These are phyloP conservation scores for Cryptosporidium ryanae DNA, from an alignment of 169 alveolate genomes.

Conservation along the genomic window DNA sequence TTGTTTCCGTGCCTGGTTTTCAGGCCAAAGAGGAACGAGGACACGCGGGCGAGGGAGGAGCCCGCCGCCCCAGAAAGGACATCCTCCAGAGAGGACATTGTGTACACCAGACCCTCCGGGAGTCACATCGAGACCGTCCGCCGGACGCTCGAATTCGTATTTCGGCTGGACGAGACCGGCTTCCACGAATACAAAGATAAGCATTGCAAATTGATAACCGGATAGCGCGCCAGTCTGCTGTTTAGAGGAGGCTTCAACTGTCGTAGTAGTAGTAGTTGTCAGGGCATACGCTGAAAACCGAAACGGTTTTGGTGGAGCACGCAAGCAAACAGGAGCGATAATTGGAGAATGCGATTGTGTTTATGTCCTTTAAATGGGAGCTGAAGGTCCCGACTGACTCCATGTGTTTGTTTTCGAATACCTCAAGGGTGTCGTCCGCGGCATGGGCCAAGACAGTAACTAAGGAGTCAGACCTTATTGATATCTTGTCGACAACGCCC, in stretches of 20 bases:
- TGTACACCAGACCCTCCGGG: slow-evolving; percentile 17
- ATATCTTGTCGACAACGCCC: slow-evolving; percentile 20
- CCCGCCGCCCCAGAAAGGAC: too few relatives aligned
- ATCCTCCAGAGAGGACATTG: neutral
- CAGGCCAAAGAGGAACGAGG: slow-evolving; percentile 19
- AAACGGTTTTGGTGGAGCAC: neutral
- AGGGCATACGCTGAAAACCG: neutral
- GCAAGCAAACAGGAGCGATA: neutral
- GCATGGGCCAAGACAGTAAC: slow-evolving; percentile 15
- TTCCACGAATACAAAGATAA: too few relatives aligned
- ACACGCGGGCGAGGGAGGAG: too few relatives aligned
- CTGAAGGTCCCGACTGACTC: slow-evolving; percentile 7
- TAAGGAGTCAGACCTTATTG: slow-evolving; percentile 17
- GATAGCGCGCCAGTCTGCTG: too few relatives aligned
- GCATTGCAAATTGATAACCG: too few relatives aligned
- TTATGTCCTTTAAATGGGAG: slow-evolving; percentile 3
- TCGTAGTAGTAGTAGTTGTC: too few relatives aligned
- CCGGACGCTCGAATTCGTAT: neutral
- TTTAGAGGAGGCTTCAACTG: too few relatives aligned
- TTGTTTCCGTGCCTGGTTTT: slow-evolving; percentile 24
- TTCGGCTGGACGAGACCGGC: neutral
- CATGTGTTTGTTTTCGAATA: slow-evolving; percentile 23
- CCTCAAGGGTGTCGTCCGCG: neutral
- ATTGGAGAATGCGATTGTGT: slow-evolving; percentile 10
- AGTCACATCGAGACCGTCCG: neutral